Percentiles rank a stretch among this genome's conserved stretches.
These are phyloP conservation scores for Candida silvatica DNA, from an alignment of 805 yeast species.

Conservation along the genomic window DNA sequence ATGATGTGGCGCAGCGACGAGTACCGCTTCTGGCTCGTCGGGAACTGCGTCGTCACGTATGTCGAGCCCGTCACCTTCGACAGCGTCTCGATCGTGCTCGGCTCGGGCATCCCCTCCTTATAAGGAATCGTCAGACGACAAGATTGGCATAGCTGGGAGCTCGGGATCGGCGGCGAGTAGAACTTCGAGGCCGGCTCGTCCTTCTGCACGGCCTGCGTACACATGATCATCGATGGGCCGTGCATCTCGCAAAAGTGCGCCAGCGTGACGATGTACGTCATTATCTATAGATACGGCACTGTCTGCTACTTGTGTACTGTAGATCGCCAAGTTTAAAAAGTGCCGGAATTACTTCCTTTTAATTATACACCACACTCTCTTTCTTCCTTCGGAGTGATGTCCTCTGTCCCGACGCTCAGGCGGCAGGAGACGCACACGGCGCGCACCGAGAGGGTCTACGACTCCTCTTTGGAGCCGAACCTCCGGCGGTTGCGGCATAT, in stretches of 20 bases:
- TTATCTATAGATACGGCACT: too few species aligned
- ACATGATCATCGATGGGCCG: constrained; percentile 60
- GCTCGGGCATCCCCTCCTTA: constrained; percentile 8
- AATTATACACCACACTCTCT: too few species aligned
- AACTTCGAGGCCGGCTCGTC: constrained; percentile 10
- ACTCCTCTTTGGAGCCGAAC: too few species aligned
- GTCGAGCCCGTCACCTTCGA: constrained; percentile 12
- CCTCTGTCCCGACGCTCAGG: too few species aligned
- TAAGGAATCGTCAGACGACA: constrained; percentile 48
- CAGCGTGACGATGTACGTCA: constrained; percentile 40
- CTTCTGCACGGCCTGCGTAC: constrained; percentile 37
- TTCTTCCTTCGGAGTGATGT: too few species aligned
- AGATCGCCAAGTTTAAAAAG: too few species aligned
- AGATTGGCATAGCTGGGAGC: constrained; percentile 39
- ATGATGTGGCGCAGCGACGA: constrained; percentile 50
- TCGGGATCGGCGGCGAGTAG: constrained; percentile 31
- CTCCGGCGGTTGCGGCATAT: too few species aligned
- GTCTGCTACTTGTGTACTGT: too few species aligned
- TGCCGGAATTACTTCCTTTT: too few species aligned
- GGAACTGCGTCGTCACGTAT: constrained; percentile 54
- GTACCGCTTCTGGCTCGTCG: constrained; percentile 41
- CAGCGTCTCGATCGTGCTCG: constrained; percentile 7
- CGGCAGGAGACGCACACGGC: too few species aligned
- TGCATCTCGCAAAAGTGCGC: constrained; percentile 77
- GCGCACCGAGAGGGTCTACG: too few species aligned